Base-by-base conservation (phyloP, 352 stramenopile species). In the Phytophthora hybrid region DNA sequence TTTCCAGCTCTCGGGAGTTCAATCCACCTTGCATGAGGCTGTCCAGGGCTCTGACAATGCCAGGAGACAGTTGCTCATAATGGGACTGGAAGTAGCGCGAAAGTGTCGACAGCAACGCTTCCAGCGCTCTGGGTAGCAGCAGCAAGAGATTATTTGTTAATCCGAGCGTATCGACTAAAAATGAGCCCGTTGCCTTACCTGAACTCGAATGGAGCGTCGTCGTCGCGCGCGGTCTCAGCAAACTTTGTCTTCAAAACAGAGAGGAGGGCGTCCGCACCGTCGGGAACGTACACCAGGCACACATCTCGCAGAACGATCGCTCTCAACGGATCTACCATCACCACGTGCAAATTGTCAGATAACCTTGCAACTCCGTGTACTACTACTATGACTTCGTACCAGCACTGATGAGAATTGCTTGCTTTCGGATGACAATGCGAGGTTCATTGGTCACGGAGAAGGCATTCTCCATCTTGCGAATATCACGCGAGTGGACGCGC, bases 381-480 rank as follows among this genome's bases (percentile, higher is more conserved):
- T 58, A 44, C 44, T 32, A 4, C 6, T 37, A 53, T 41, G 32
- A 23, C 4, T 47, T 58, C 63, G 3, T 67, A 89, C 85, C 85
- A 59, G 83, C 82, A 49, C 84, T 91, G 57, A 92, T 80, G 44
- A 92, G 64, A 51, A 92, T 87, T 1, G 85, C 81, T 75, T 92
- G 85, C 55, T 91, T 91, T 16, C 85, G 74, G n/a, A 90, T 73
- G 32, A 87, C 66, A 56, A 93, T 79, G 5, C 78, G 85, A 21
- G 85, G 85, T 41, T 92, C 80, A 53, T 90, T 91, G 6, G 81
- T 88, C n/a, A 86, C 75, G 0, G 81, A 81, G 65, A 93, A 94
- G 0, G 80, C 77, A 32, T 87, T 81, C 61, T 94, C 87, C 31
- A 94, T 80, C 65, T 90, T 90, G 9, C 87, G 83, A 11, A 94